Base-by-base conservation (phyloP, 495 filamentous ascomycete genomes). In the Aspergillus mulundensis region DNA sequence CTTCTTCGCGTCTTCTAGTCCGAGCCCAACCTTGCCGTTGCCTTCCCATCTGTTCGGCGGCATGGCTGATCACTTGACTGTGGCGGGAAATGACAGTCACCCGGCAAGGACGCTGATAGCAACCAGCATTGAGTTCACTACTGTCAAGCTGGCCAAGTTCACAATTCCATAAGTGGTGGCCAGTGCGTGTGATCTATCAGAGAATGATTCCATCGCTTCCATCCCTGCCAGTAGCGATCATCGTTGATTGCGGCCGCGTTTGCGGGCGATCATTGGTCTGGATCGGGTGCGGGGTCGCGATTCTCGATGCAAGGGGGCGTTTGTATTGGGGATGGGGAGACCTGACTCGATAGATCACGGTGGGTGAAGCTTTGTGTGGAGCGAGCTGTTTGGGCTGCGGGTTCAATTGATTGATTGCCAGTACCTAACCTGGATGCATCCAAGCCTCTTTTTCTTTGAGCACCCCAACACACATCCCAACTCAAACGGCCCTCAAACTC, bases 1-100 rank as follows among this genome's bases (percentile, higher is more conserved):
- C 19, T 58, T 58, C 55, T 52, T 58, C 55, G 55, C 18, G 25
- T 36, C 39, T 58, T 58, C 55, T 46, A 58, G 39, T 39, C 25
- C 20, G 14, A 10, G 6, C 25, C 10, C 34, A 7, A 12, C 7
- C 18, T 25, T 14, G 14, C 30, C 28, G 28, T 10, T 10, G 4
- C 10, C 28, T 30, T 10, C 28, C 4, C 5, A 30, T 30, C 28
- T 30, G 28, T 4, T 10, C 28, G 28, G 4, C 10, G 5, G 28
- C 28, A 30, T 30, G 4, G 10, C 28, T 30, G 28, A 10, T n/a
- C n/a, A n/a, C n/a, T n/a, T n/a, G n/a, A n/a, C n/a, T n/a, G n/a
- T n/a, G n/a, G n/a, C n/a, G n/a, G n/a, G n/a, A n/a, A n/a, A n/a
- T n/a, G n/a, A 28, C 25, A 28, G 25, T 28, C 25, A 8, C 3